These are phyloP conservation scores for Daedalea quercina DNA, from an alignment of 768 basidiomycete genomes.

Conservation along the genomic window DNA sequence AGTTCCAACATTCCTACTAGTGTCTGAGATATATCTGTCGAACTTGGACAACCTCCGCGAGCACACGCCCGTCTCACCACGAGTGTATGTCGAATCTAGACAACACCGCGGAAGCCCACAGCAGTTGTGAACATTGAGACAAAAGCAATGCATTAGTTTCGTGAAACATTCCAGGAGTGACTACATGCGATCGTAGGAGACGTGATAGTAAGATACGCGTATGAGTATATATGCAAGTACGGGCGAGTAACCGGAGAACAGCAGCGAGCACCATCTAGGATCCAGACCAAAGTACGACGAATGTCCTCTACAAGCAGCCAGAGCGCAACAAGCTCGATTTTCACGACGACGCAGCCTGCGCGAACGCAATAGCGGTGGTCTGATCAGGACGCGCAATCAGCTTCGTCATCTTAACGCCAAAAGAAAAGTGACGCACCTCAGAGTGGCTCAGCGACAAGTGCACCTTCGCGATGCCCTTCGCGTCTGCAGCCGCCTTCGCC, in stretches of 20 bases:
- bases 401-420: not conserved
- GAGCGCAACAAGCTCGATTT: not conserved
- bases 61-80: no score
- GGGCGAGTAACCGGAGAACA: slow-evolving; percentile 1
- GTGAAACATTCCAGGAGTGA: not conserved
- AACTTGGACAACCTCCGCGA: no score
- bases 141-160: not conserved
- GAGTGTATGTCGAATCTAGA: no score
- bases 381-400: slow-evolving; percentile 24
- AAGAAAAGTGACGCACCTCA: slow-evolving; percentile 50
- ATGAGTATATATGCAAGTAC: slow-evolving; percentile 6
- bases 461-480: slow-evolving; percentile 67
- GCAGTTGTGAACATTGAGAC: no score
- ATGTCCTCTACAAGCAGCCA: not conserved
- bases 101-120: no score
- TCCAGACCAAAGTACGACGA: not conserved
- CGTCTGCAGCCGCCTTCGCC: slow-evolving; percentile 64
- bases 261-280: no score
- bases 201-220: not conserved
- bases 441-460: slow-evolving; percentile 90
- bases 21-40: not conserved
- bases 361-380: slow-evolving; percentile 85
- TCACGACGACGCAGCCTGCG: slow-evolving; percentile 52
- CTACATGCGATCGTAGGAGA: not conserved
- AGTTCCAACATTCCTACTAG: not conserved